Base-by-base conservation (phyloP, 139 green algal species). In the Chlorella sp. region DNA sequence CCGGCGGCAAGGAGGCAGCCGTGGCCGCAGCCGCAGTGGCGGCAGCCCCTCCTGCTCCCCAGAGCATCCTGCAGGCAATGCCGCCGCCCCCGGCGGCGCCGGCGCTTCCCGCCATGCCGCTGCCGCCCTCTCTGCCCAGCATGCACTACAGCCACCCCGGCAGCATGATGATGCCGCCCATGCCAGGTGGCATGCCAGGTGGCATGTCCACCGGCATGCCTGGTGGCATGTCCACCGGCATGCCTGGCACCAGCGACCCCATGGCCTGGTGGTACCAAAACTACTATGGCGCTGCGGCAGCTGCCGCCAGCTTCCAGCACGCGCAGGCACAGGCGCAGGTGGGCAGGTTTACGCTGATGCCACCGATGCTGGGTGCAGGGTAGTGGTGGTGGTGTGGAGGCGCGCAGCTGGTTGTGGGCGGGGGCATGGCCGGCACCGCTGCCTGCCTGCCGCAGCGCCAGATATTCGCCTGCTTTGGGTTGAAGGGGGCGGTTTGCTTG, bases 211-310 rank as follows among this genome's bases (percentile, higher is more conserved):
- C 24, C 16, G 11, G 24, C 53, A 22, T 71, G 30, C 53, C 53
- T 34, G 53, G 53, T 16, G n/a, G 78, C 24, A 68, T 85, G 79
- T 32, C 40, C 22, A 40, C 22, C 69, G 83, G 83, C 66, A 40
- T 85, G 73, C 39, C 61, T 12, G 39, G 28, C 9, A 32, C 1
- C 22, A 48, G 12, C 12, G 90, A 92, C 86, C 90, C 90, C 22
- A 88, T 92, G 79, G n/a, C 64, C 26, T 91, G 86, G 86, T 92
- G 90, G 90, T 91, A 91, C 75, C 90, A 92, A 36, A 79, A 85
- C n/a, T 92, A 92, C 77, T 92, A 91, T n/a, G 85, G 85, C 64
- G 36, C 32, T 9, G 84, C 81, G 26, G 26, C 36, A 73, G 68
- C 75, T 18, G 61, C 73, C 57, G 42, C 57, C n/a, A 48, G 32